Percentiles rank a stretch among this genome's conserved stretches.
Conservation (phyloP, 2,329 filamentous ascomycete genomes). For the Colletotrichum orchidophilum region DNA sequence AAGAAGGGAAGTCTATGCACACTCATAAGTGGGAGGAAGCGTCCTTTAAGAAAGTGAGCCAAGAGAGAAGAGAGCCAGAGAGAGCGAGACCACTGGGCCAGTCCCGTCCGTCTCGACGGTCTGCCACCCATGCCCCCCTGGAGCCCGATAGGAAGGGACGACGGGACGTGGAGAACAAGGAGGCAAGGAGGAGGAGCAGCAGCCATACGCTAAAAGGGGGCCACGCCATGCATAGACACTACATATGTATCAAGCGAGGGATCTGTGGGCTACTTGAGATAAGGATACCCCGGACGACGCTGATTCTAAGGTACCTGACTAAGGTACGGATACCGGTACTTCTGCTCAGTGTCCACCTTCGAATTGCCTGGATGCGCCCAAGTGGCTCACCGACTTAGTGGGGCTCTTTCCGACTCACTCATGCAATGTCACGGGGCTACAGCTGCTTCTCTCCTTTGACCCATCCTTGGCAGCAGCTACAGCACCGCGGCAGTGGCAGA, state of each 20-base stretch:
- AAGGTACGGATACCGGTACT: too few relatives aligned
- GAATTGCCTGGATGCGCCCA: conserved; percentile 10
- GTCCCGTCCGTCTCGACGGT: conserved; percentile 15
- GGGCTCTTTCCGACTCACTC: conserved; percentile 8
- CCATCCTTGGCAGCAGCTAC: background rate
- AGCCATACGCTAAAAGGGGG: conserved; percentile 19
- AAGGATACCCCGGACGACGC: conserved; percentile 26
- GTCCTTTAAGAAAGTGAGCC: conserved; percentile 29
- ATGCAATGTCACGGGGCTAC: conserved; percentile 29
- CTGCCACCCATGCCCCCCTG: background rate
- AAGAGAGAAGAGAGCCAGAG: conserved; percentile 9
- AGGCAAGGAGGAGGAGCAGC: conserved; percentile 10
- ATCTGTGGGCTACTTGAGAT: background rate
- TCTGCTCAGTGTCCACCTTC: background rate
- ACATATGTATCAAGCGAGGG: background rate
- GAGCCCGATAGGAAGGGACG: conserved; percentile 28
- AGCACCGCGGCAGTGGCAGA: too few relatives aligned
- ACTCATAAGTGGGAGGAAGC: conserved; percentile 11
- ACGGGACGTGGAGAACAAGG: conserved; percentile 20
- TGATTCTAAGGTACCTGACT: too few relatives aligned
- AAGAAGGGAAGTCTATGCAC: background rate
- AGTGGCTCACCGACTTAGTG: background rate
- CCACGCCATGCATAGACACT: background rate
- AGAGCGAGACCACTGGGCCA: background rate
- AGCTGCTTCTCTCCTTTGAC: conserved; percentile 9